phyloP scores from a whole-genome alignment of 1,284 basidiomycete genomes.

The Volvariella surrecta region DNA sequence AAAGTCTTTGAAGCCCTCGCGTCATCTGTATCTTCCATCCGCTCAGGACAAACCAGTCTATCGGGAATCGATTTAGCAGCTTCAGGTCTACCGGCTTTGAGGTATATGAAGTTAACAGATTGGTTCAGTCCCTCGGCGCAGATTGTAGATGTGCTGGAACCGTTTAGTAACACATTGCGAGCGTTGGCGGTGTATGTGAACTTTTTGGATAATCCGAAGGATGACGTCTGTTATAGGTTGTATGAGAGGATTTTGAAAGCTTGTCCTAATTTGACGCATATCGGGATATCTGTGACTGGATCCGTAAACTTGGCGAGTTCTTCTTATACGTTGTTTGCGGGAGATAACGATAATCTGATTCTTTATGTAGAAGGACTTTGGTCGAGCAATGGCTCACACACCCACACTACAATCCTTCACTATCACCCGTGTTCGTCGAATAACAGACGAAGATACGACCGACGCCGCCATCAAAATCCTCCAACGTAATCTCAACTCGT shows the following conservation, averaged over 20 bases:
- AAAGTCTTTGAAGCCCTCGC: too few species aligned
- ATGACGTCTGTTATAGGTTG: slow-evolving; percentile 6
- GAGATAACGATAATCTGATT: background rate
- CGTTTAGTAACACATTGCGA: slow-evolving; percentile 5
- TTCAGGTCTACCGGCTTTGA: slow-evolving; percentile 7
- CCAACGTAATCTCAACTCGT: slow-evolving; percentile 7
- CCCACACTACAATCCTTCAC: slow-evolving; percentile 9
- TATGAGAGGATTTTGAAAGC: slow-evolving; percentile 10
- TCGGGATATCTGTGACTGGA: slow-evolving; percentile 13
- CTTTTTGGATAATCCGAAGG: slow-evolving; percentile 10
- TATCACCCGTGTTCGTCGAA: slow-evolving; percentile 11
- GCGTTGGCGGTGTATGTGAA: slow-evolving; percentile 13
- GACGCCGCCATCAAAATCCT: slow-evolving; percentile 10
- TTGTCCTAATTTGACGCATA: slow-evolving; percentile 10
- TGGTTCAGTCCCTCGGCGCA: slow-evolving; percentile 15
- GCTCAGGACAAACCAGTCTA: too few species aligned
- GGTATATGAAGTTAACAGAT: slow-evolving; percentile 9
- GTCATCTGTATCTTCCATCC: too few species aligned
- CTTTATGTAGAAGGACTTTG: slow-evolving; percentile 8
- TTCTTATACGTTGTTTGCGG: background rate
- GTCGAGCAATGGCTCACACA: slow-evolving; percentile 9
- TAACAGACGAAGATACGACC: slow-evolving; percentile 6
- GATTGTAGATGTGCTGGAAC: slow-evolving; percentile 9
- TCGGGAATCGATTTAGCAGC: background rate
- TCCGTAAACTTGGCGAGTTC: slow-evolving; percentile 10